phyloP scores from a whole-genome alignment of 2,329 filamentous ascomycete species.

The Fusarium ramigenum region DNA sequence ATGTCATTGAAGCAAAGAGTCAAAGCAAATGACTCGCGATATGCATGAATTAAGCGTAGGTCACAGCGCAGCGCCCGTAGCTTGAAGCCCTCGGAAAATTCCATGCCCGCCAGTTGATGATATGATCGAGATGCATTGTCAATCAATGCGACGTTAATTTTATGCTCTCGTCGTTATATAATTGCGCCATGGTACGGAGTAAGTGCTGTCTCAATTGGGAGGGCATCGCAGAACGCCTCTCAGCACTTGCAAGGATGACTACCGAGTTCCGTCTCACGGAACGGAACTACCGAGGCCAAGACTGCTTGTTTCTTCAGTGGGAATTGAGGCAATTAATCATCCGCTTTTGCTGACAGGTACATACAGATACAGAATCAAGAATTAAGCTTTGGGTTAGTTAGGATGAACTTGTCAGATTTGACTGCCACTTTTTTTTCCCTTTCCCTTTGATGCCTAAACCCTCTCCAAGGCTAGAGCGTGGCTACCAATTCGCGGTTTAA shows the following conservation, averaged over 20 bases:
- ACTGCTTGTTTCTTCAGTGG: not conserved
- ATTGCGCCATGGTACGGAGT: not conserved
- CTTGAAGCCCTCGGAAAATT: not conserved
- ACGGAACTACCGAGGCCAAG: not conserved
- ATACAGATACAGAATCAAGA: not conserved
- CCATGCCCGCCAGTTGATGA: not conserved
- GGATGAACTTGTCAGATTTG: not conserved
- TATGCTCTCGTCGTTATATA: not conserved
- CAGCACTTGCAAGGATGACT: not conserved
- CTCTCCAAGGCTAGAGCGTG: not conserved
- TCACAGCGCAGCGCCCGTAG: not conserved
- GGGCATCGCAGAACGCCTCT: not conserved
- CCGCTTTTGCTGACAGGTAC: not conserved
- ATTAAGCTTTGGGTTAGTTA: not conserved
- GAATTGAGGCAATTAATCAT: not conserved
- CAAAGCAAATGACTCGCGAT: slow-evolving; percentile 2
- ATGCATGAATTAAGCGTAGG: not conserved
- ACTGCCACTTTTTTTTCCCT: not conserved
- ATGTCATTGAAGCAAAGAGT: not conserved
- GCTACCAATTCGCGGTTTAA: not conserved
- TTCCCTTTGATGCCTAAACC: not conserved
- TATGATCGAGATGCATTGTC: not conserved
- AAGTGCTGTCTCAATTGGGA: not conserved
- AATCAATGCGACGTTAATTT: not conserved
- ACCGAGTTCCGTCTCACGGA: not conserved